These are phyloP conservation scores for Erodium moschatum DNA, from an alignment of 441 rosid species.

Conservation along the genomic window DNA sequence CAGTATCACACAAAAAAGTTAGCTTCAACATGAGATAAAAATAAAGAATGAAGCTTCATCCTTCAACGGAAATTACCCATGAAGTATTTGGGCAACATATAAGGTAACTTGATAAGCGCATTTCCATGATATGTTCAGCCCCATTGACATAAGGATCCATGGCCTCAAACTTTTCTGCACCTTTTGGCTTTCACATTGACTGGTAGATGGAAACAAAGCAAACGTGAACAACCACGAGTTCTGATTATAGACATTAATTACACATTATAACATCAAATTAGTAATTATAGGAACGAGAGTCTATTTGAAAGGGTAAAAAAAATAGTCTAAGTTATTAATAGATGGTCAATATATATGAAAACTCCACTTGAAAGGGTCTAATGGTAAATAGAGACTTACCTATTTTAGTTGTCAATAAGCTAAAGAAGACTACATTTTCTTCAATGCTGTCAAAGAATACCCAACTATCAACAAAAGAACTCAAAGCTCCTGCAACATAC, in stretches of 20 bases:
- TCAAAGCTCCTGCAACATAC: neutral
- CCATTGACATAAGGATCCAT: slow-evolving; percentile 81
- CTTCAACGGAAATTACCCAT: slow-evolving; percentile 43
- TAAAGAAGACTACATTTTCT: neutral
- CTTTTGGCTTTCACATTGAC: slow-evolving; percentile 74
- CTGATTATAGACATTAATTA: neutral
- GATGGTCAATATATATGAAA: neutral
- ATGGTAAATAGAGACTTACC: neutral
- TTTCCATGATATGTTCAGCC: slow-evolving; percentile 96
- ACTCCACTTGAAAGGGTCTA: neutral
- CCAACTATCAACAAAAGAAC: neutral
- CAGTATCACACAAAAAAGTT: slow-evolving; percentile 1
- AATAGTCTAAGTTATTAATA: no score
- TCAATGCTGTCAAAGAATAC: neutral
- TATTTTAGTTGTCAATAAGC: neutral
- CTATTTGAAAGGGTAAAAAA: no score
- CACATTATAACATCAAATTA: no score
- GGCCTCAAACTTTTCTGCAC: slow-evolving; percentile 64
- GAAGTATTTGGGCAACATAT: slow-evolving; percentile 59
- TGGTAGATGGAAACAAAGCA: slow-evolving; percentile 22
- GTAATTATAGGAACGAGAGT: no score
- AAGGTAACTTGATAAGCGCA: slow-evolving; percentile 53
- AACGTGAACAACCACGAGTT: neutral
- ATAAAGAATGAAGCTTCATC: neutral
- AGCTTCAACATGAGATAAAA: neutral